A percentile compares a stretch with the other conserved stretches of the same genome.
Conservation (phyloP, 2,329 filamentous ascomycete species). For the Claviceps quebecensis region DNA sequence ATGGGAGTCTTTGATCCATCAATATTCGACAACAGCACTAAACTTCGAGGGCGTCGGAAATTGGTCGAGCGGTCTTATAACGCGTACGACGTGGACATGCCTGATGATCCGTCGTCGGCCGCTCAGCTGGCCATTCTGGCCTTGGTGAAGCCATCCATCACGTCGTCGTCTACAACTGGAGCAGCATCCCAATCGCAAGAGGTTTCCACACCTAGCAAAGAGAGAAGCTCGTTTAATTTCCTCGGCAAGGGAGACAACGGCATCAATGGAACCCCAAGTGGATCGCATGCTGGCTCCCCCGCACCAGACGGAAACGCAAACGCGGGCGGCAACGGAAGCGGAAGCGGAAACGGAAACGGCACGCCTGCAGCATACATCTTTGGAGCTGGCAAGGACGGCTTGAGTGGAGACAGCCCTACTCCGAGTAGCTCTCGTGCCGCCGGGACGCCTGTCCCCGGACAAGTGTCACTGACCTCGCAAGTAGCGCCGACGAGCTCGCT, state of each 20-base stretch:
- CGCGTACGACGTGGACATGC: constrained; percentile 73
- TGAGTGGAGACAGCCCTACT: constrained; percentile 37
- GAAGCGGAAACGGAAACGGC: constrained; percentile 20
- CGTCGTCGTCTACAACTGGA: constrained; percentile 27
- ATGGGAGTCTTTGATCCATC: constrained; percentile 88
- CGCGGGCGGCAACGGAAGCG: background rate
- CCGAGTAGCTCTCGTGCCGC: constrained; percentile 38
- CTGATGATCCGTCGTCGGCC: constrained; percentile 77
- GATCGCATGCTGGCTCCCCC: constrained; percentile 78
- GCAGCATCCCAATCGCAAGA: constrained; percentile 28
- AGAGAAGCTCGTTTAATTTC: constrained; percentile 54
- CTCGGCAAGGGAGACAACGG: constrained; percentile 54
- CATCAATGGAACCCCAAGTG: constrained; percentile 61
- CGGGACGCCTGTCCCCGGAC: constrained; percentile 26
- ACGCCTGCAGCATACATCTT: constrained; percentile 53
- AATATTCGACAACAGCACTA: constrained; percentile 71
- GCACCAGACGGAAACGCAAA: constrained; percentile 49
- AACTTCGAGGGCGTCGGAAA: constrained; percentile 66
- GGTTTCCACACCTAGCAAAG: constrained; percentile 46
- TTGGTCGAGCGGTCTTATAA: constrained; percentile 82
- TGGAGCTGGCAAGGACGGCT: constrained; percentile 28
- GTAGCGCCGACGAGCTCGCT: constrained; percentile 29
- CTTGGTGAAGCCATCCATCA: constrained; percentile 45
- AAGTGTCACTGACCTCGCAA: constrained; percentile 18
- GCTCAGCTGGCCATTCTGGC: constrained; percentile 61